Base-by-base conservation (phyloP, 2,329 filamentous ascomycete genomes). In the Hypoxylon sp. region DNA sequence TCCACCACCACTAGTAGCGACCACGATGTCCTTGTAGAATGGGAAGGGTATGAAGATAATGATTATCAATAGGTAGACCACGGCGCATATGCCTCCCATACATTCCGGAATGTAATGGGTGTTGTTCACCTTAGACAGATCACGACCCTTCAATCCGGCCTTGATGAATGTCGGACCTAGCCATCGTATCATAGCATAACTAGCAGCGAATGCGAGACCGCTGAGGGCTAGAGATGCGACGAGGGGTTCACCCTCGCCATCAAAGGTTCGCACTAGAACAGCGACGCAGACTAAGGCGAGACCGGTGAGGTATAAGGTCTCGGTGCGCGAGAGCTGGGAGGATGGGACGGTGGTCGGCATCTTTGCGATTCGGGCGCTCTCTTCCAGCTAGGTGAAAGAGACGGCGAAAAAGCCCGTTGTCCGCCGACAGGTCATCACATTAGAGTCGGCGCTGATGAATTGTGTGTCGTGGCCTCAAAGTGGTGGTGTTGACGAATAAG, bases 21-120 rank as follows among this genome's bases (percentile, higher is more conserved):
- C 93, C 27, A 98, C 94, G 72, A 99, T 97, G 79, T 98, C 95
- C 82, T 98, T 97, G 85, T 98, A 98, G 80, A 99, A 98, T 1
- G 94, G 93, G 80, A 98, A 97, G 0, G 96, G 96, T 65, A 98
- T 94, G 79, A 99, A 99, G 69, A 93, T 83, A 73, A 98, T 97
- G 72, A 98, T 87, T 54, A 90, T 88, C 72, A 99, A 86, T 47
- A 99, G 86, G 81, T 98, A 98, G 27, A 98, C 94, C 72, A 96
- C 89, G 7, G 95, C 96, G 78, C 93, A 97, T 27, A 99, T 88
- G 64, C 93, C 93, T 31, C 96, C 96, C 94, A 99, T 98, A 73
- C 93, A 95, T 81, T 99, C 96, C 21, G 96, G 96, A 72, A 88
- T 88, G 74, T 89, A 78, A 48, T 79, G 73, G 79, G 86, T 74